Conservation (phyloP, 2,329 filamentous ascomycete genomes). For the Nakataea oryzae region DNA sequence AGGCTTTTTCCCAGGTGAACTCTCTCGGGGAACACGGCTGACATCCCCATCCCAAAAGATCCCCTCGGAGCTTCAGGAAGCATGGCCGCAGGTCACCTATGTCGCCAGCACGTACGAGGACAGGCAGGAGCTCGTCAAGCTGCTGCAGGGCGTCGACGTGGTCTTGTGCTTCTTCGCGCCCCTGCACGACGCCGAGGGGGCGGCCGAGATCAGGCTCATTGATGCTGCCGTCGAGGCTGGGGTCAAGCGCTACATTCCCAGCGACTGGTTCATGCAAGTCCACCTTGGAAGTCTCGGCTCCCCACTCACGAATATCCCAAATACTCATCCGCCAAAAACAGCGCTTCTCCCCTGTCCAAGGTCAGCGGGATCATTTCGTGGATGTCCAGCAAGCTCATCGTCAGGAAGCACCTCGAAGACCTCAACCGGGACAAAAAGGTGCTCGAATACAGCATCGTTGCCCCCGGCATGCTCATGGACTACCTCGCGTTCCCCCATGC, state of each 20-base stretch:
- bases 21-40: too few species aligned
- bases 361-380: constrained; percentile 23
- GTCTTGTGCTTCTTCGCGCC: not conserved
- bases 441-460: constrained; percentile 45
- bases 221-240: constrained; percentile 48
- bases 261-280: constrained; percentile 37
- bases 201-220: constrained; percentile 26
- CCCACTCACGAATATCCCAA: not conserved
- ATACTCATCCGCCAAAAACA: constrained; percentile 5
- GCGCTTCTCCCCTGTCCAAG: constrained; percentile 14
- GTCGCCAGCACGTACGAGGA: not conserved
- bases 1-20: not conserved
- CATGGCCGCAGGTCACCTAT: not conserved
- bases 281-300: not conserved
- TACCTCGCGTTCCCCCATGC: constrained; percentile 41
- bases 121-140: not conserved
- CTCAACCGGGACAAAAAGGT: constrained; percentile 37
- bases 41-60: not conserved
- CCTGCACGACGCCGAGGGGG: not conserved
- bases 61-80: not conserved
- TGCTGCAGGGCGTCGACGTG: not conserved
- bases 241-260: constrained; percentile 50
- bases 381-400: constrained; percentile 38
- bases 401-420: constrained; percentile 37
- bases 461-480: constrained; percentile 42